Percentiles rank a stretch among this genome's conserved stretches.
These are phyloP conservation scores for Calonectria honghensis DNA, from an alignment of 2,329 filamentous ascomycete species.

Conservation along the genomic window DNA sequence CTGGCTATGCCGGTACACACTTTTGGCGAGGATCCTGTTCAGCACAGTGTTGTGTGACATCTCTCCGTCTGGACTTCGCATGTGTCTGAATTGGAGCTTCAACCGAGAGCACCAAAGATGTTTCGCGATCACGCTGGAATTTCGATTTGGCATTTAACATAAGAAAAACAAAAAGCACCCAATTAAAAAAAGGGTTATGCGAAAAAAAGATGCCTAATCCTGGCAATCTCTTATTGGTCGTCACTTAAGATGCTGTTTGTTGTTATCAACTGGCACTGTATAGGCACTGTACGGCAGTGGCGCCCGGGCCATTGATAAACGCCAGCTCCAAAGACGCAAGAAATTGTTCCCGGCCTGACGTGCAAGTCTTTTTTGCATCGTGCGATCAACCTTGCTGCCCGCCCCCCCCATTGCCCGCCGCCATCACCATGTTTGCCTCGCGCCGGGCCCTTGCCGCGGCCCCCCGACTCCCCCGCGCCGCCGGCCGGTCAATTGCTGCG, in stretches of 20 bases:
- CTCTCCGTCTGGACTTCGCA: too few relatives aligned
- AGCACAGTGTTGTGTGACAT: too few relatives aligned
- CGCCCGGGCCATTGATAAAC: conserved; percentile 16
- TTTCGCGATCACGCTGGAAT: background rate
- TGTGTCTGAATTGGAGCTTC: background rate
- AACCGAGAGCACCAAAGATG: background rate
- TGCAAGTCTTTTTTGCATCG: conserved; percentile 25
- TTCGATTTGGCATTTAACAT: background rate
- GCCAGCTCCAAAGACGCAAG: background rate
- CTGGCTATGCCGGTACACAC: too few relatives aligned
- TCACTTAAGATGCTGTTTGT: background rate
- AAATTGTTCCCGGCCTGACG: conserved; percentile 13
- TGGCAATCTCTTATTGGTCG: background rate
- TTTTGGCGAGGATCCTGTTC: too few relatives aligned
- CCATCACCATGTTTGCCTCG: conserved; percentile 54
- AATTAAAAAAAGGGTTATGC: background rate
- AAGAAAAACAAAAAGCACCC: background rate
- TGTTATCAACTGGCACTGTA: conserved; percentile 19
- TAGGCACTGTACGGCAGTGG: conserved; percentile 14
- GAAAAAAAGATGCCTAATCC: background rate
- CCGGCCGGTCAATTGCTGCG: conserved; percentile 44
- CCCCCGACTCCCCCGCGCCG: conserved; percentile 42
- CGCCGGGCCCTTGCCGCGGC: conserved; percentile 51
- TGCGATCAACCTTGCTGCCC: conserved; percentile 1
- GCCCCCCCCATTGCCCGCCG: conserved; percentile 23